Evolutionary conservation across 345 rosid species (phyloP).

Genomic region (Draba incana): DNA sequence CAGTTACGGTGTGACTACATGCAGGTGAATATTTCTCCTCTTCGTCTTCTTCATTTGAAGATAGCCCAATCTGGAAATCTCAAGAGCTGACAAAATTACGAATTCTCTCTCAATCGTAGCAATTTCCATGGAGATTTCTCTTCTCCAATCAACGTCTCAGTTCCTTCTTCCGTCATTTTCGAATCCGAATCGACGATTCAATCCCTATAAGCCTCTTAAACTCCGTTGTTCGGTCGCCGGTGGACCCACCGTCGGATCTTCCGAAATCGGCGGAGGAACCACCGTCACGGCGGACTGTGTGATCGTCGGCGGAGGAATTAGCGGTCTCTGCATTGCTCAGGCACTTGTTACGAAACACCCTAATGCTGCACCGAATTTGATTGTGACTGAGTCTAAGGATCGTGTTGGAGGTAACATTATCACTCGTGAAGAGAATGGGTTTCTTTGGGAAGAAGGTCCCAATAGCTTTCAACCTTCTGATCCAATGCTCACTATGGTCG

Average conservation of each 20-base stretch:
- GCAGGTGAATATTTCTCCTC: constrained; percentile 32
- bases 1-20: constrained; percentile 20
- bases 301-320: constrained; percentile 84
- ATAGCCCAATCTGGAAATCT: constrained; percentile 38
- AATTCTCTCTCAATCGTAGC: constrained; percentile 29
- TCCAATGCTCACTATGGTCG: constrained; percentile 93
- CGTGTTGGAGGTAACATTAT: constrained; percentile 89
- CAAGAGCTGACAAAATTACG: constrained; percentile 29
- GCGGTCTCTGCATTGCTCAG: constrained; percentile 93
- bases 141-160: constrained; percentile 50
- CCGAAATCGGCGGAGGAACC: constrained; percentile 46
- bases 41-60: constrained; percentile 11
- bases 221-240: constrained; percentile 79
- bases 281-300: constrained; percentile 67
- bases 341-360: constrained; percentile 82
- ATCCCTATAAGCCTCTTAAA: constrained; percentile 40
- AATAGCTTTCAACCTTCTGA: constrained; percentile 97
- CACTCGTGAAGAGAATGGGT: constrained; percentile 82
- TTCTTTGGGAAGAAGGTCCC: constrained; percentile 96
- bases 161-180: constrained; percentile 43
- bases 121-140: constrained; percentile 54
- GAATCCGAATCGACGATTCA: constrained; percentile 27
- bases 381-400: constrained; percentile 83
- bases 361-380: constrained; percentile 61
- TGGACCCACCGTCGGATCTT: constrained; percentile 54